Conservation (phyloP, 495 filamentous ascomycete species). For the Penicillium pulvis region DNA sequence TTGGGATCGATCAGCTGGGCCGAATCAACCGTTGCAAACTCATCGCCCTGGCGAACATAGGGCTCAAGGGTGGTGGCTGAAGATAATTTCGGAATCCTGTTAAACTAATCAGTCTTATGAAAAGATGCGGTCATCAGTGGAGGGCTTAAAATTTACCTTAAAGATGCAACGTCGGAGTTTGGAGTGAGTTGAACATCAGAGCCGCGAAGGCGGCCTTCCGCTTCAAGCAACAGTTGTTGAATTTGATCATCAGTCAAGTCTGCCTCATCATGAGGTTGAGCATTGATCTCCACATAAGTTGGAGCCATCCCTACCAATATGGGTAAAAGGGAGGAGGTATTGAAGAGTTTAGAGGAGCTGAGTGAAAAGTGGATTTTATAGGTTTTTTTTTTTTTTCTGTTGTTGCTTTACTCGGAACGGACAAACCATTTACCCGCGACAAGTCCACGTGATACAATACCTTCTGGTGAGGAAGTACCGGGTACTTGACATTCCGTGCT, state of each 20-base stretch:
- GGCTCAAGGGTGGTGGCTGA: slow-evolving; percentile 39
- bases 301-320: slow-evolving; percentile 26
- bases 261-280: slow-evolving; percentile 23
- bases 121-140: neutral
- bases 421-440: slow-evolving; percentile 20
- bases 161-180: slow-evolving; percentile 14
- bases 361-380: slow-evolving; percentile 23
- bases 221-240: slow-evolving; percentile 62
- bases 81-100: slow-evolving; percentile 47
- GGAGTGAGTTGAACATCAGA: slow-evolving; percentile 13
- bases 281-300: slow-evolving; percentile 8
- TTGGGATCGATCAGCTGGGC: slow-evolving; percentile 44
- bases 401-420: slow-evolving; percentile 27
- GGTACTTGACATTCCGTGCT: neutral
- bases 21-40: slow-evolving; percentile 49
- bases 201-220: slow-evolving; percentile 58
- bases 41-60: slow-evolving; percentile 51
- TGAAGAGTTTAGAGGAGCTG: slow-evolving; percentile 9
- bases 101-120: neutral
- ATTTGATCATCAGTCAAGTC: slow-evolving; percentile 58
- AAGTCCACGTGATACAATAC: slow-evolving; percentile 18
- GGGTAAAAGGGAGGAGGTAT: slow-evolving; percentile 15
- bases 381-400: slow-evolving; percentile 33
- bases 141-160: slow-evolving; percentile 22
- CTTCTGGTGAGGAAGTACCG: neutral